Percentiles rank a stretch among this genome's conserved stretches.
Conservation (phyloP, 225 moss, liverwort and hornwort species). For the Polytrichum commune region DNA sequence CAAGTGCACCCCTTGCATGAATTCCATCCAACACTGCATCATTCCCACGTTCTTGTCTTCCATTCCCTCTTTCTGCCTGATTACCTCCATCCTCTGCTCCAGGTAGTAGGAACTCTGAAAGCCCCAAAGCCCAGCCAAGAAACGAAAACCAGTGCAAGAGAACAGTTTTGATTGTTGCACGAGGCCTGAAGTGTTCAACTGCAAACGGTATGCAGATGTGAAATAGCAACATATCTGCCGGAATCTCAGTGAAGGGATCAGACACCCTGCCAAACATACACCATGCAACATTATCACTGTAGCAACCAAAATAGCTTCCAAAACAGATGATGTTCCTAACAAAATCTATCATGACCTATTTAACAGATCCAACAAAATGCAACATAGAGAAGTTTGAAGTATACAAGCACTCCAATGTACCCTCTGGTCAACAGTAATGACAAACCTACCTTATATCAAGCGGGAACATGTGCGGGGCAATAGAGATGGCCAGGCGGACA, state of each 20-base stretch:
- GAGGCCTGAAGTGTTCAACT: conserved; percentile 64
- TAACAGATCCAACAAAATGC: no score
- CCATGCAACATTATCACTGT: background rate
- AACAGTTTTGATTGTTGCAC: conserved; percentile 47
- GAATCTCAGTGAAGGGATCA: conserved; percentile 62
- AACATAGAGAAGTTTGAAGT: background rate
- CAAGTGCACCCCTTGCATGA: conserved; percentile 34
- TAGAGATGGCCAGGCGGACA: conserved; percentile 40
- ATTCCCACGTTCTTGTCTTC: conserved; percentile 36
- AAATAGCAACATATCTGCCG: conserved; percentile 60
- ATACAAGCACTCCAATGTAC: no score
- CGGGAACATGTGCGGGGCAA: conserved; percentile 56
- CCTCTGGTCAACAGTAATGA: background rate
- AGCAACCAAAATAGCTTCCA: no score
- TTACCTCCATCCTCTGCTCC: conserved; percentile 53
- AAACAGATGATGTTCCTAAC: no score
- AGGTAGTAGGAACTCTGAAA: conserved; percentile 50
- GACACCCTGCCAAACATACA: conserved; percentile 33
- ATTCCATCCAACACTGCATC: conserved; percentile 33
- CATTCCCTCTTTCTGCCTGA: conserved; percentile 35
- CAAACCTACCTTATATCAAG: conserved; percentile 50
- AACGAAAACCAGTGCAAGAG: conserved; percentile 55
- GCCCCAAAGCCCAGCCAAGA: conserved; percentile 40
- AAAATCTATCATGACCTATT: no score
- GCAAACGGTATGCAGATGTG: conserved; percentile 73